Conservation (phyloP, 2,329 filamentous ascomycete genomes). For the Escovopsis sp. region DNA sequence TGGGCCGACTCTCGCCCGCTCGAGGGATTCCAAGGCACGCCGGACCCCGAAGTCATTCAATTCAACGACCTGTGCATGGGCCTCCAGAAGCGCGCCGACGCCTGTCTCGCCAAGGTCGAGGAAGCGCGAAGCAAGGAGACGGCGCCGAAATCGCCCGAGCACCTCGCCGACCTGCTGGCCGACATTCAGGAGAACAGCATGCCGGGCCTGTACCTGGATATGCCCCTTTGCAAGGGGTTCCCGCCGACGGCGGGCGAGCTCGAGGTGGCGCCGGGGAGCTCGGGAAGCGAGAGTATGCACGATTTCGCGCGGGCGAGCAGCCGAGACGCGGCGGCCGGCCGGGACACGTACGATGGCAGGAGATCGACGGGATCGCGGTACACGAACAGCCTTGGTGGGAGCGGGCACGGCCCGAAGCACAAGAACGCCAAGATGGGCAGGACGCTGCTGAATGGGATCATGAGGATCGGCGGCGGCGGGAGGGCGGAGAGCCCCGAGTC, state of each 20-base stretch:
- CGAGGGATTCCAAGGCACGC: slow-evolving; percentile 18
- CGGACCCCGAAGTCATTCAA: slow-evolving; percentile 34
- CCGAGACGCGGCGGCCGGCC: slow-evolving; percentile 17
- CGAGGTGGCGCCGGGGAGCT: slow-evolving; percentile 30
- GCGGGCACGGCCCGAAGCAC: slow-evolving; percentile 15
- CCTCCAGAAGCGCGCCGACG: slow-evolving; percentile 35
- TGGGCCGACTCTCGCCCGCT: slow-evolving; percentile 48
- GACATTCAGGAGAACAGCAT: slow-evolving; percentile 31
- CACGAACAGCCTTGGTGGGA: slow-evolving; percentile 11
- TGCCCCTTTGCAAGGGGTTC: slow-evolving; percentile 3
- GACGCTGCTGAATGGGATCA: slow-evolving; percentile 28
- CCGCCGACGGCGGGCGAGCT: slow-evolving; percentile 14
- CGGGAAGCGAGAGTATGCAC: slow-evolving; percentile 29
- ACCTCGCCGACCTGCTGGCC: slow-evolving; percentile 30
- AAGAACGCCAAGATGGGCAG: slow-evolving; percentile 26
- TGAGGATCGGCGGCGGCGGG: slow-evolving; percentile 25
- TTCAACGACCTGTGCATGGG: slow-evolving; percentile 37
- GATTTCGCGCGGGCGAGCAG: slow-evolving; percentile 12
- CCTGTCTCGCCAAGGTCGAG: slow-evolving; percentile 35
- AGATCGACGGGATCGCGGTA: slow-evolving; percentile 15
- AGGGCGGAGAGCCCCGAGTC: slow-evolving; percentile 26
- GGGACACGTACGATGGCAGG: slow-evolving; percentile 13
- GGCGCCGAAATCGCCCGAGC: slow-evolving; percentile 16
- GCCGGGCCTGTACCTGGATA: too few species aligned
- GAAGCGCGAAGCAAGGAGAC: slow-evolving; percentile 24